Percentiles rank a stretch among this genome's conserved stretches.
phyloP scores from a whole-genome alignment of 345 rosid genomes.

The Ceriops zippeliana region DNA sequence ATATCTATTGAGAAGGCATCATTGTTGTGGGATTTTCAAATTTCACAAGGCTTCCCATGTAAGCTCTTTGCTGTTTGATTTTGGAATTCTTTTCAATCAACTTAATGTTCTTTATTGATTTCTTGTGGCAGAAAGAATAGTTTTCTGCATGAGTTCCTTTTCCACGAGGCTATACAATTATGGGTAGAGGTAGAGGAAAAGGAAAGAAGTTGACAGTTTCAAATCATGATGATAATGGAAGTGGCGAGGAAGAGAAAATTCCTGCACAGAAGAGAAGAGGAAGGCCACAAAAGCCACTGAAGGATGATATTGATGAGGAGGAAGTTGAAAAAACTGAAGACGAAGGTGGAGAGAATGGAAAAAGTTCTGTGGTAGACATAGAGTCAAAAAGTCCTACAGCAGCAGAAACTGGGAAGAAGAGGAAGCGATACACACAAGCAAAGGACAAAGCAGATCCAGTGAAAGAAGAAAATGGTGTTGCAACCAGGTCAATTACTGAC shows the following conservation, averaged over 20 bases:
- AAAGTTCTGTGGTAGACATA: conserved; percentile 27
- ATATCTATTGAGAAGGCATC: not conserved
- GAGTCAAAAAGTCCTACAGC: conserved; percentile 35
- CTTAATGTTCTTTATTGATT: not conserved
- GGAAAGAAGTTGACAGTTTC: conserved; percentile 47
- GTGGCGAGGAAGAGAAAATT: conserved; percentile 66
- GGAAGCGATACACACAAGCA: conserved; percentile 43
- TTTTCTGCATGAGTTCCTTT: conserved; percentile 27
- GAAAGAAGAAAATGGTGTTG: conserved; percentile 50
- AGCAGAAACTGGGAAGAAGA: conserved; percentile 58
- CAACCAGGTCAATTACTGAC: conserved; percentile 42
- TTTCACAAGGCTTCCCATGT: not conserved
- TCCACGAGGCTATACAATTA: conserved; percentile 23
- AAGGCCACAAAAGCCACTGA: conserved; percentile 60
- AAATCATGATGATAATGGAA: conserved; percentile 51
- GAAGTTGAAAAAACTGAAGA: conserved; percentile 46
- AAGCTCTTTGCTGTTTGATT: not conserved
- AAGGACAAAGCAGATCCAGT: conserved; percentile 47
- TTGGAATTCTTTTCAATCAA: not conserved
- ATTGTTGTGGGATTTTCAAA: not conserved
- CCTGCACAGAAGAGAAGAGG: conserved; percentile 71
- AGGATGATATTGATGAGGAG: conserved; percentile 60
- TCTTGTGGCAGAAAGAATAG: conserved; percentile 27
- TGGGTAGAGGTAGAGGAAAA: conserved; percentile 83
- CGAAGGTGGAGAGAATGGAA: conserved; percentile 49